Percentiles rank a stretch among this genome's conserved stretches.
These are phyloP conservation scores for Camelina hispida DNA, from an alignment of 345 rosid species.

Conservation along the genomic window DNA sequence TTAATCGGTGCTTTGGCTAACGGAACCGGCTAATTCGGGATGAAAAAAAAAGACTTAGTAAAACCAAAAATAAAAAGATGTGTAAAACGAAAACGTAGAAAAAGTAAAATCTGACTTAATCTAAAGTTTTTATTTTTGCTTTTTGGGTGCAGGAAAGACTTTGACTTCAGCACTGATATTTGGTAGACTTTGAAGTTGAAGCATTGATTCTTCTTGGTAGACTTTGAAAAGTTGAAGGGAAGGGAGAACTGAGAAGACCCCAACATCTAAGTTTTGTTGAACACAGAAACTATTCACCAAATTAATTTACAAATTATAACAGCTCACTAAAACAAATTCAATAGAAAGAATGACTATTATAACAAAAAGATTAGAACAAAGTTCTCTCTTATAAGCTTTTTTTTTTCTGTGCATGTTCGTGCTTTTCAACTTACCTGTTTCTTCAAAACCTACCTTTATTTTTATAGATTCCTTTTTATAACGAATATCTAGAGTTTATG, in stretches of 20 bases:
- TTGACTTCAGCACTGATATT: conserved; percentile 45
- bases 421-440: no score
- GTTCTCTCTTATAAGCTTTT: no score
- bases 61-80: neutral
- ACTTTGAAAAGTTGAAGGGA: conserved; percentile 42
- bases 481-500: no score
- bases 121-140: conserved; percentile 27
- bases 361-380: no score
- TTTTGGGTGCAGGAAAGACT: conserved; percentile 39
- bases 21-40: no score
- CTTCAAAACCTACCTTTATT: no score
- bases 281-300: conserved; percentile 7
- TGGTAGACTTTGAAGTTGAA: conserved; percentile 40
- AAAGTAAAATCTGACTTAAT: conserved; percentile 38
- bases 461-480: no score
- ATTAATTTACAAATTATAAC: conserved; percentile 4
- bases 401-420: no score
- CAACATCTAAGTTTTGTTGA: conserved; percentile 22
- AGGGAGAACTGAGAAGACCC: conserved; percentile 1
- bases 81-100: neutral
- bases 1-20: no score
- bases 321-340: neutral
- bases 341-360: no score
- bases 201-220: conserved; percentile 13
- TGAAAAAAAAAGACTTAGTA: neutral